phyloP scores from a whole-genome alignment of 805 yeast species.

The Myxozyma nipponensis region DNA sequence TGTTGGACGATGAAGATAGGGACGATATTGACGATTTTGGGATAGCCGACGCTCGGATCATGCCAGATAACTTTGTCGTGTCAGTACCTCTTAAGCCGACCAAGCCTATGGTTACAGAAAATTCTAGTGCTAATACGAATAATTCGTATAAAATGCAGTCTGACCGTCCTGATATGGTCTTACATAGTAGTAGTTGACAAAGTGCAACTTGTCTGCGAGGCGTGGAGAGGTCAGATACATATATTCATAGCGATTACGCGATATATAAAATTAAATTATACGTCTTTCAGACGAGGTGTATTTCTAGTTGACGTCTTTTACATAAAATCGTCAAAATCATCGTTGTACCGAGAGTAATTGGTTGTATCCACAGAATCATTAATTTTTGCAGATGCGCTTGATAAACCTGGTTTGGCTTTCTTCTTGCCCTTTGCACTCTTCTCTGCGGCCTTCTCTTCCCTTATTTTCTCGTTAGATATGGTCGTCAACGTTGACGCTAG shows the following conservation, averaged over 20 bases:
- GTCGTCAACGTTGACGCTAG: constrained; percentile 81
- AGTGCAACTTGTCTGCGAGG: too few species aligned
- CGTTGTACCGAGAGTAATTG: constrained; percentile 43
- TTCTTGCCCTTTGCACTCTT: constrained; percentile 64
- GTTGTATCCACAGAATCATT: constrained; percentile 55
- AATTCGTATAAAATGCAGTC: too few species aligned
- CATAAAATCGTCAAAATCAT: constrained; percentile 45
- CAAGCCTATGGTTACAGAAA: neutral
- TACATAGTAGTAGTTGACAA: too few species aligned
- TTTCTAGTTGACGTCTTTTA: constrained; percentile 13
- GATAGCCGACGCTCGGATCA: constrained; percentile 20
- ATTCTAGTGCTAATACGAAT: too few species aligned
- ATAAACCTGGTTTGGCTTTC: constrained; percentile 86
- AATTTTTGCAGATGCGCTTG: constrained; percentile 63
- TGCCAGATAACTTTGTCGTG: constrained; percentile 22
- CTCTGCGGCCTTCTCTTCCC: constrained; percentile 52
- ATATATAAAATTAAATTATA: too few species aligned
- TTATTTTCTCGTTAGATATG: constrained; percentile 75
- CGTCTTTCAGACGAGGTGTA: neutral
- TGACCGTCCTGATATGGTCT: too few species aligned
- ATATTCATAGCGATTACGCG: too few species aligned
- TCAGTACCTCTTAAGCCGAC: constrained; percentile 19
- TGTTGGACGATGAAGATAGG: too few species aligned
- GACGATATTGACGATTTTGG: constrained; percentile 17
- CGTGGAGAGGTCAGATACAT: too few species aligned